These are phyloP conservation scores for Haplosporangium sp. DNA, from an alignment of 371 early-diverging fungal species.

Conservation along the genomic window DNA sequence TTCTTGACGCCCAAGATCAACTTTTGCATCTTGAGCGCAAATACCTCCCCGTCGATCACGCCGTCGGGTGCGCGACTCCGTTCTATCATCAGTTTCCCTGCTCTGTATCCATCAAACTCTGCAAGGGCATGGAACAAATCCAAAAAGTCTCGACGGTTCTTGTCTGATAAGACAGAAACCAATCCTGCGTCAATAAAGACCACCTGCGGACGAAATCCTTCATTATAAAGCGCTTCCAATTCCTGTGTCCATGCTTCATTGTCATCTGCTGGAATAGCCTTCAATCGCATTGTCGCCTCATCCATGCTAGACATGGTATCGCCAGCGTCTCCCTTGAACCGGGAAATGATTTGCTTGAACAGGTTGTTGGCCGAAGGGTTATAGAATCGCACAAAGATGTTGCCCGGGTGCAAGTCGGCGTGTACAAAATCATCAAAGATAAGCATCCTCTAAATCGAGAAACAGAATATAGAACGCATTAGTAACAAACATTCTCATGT, in stretches of 20 bases:
- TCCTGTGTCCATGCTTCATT: conserved; percentile 63
- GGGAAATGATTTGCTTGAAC: conserved; percentile 59
- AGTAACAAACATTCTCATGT: too few species aligned
- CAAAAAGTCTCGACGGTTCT: conserved; percentile 85
- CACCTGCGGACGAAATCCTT: conserved; percentile 81
- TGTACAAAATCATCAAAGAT: conserved; percentile 94
- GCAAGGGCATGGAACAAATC: conserved; percentile 91
- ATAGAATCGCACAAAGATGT: conserved; percentile 89
- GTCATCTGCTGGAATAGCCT: conserved; percentile 28
- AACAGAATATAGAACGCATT: conserved; percentile 5
- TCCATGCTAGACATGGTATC: conserved; percentile 27
- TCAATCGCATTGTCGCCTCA: conserved; percentile 34
- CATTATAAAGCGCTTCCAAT: conserved; percentile 61
- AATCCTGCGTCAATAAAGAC: conserved; percentile 94
- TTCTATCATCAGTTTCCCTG: conserved; percentile 89
- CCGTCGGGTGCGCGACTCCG: conserved; percentile 81
- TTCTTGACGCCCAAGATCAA: conserved; percentile 76
- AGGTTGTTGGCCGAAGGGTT: conserved; percentile 72
- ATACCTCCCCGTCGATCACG: conserved; percentile 80
- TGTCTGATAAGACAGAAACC: conserved; percentile 77
- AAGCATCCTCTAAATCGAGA: conserved; percentile 78
- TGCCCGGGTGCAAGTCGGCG: conserved; percentile 95
- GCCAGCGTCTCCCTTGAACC: conserved; percentile 23
- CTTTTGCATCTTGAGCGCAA: conserved; percentile 81
- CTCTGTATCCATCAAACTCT: conserved; percentile 83